Percentiles rank a stretch among this genome's conserved stretches.
Conservation (phyloP, 495 filamentous ascomycete genomes). For the Diplogelasinospora grovesii region DNA sequence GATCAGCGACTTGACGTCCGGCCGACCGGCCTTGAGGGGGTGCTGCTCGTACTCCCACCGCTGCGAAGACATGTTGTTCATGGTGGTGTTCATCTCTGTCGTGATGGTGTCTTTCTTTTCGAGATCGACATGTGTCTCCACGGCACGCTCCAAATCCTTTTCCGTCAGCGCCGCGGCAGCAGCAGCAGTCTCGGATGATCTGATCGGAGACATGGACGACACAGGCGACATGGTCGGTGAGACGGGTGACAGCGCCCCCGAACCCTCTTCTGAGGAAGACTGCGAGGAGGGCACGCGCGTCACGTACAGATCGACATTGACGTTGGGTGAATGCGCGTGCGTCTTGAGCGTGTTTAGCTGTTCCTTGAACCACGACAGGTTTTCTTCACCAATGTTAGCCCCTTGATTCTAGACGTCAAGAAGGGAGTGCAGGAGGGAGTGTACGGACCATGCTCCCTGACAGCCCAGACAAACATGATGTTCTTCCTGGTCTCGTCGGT, state of each 20-base stretch:
- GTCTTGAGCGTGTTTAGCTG: conserved; percentile 38
- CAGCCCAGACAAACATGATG: conserved; percentile 52
- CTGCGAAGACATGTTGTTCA: too few species aligned
- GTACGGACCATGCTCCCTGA: conserved; percentile 41
- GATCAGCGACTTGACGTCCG: conserved; percentile 36
- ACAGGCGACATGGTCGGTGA: too few species aligned
- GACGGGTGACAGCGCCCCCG: conserved; percentile 14
- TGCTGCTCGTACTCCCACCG: conserved; percentile 13
- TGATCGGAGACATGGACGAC: too few species aligned
- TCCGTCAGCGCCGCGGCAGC: conserved; percentile 8
- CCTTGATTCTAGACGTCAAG: background rate
- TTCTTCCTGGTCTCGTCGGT: conserved; percentile 32
- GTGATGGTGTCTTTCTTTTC: conserved; percentile 15
- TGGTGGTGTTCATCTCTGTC: conserved; percentile 9
- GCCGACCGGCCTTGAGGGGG: conserved; percentile 30
- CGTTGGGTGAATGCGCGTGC: conserved; percentile 35
- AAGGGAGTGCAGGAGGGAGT: background rate
- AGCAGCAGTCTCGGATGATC: conserved; percentile 19
- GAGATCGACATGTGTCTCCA: conserved; percentile 17
- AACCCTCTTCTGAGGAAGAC: conserved; percentile 12
- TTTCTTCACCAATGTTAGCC: conserved; percentile 5
- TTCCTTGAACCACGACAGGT: conserved; percentile 46
- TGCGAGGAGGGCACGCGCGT: conserved; percentile 27
- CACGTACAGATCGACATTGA: conserved; percentile 42
- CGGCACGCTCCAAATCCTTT: conserved; percentile 11